Conservation (phyloP, 2,329 filamentous ascomycete genomes). For the Xylariaceae sp. region DNA sequence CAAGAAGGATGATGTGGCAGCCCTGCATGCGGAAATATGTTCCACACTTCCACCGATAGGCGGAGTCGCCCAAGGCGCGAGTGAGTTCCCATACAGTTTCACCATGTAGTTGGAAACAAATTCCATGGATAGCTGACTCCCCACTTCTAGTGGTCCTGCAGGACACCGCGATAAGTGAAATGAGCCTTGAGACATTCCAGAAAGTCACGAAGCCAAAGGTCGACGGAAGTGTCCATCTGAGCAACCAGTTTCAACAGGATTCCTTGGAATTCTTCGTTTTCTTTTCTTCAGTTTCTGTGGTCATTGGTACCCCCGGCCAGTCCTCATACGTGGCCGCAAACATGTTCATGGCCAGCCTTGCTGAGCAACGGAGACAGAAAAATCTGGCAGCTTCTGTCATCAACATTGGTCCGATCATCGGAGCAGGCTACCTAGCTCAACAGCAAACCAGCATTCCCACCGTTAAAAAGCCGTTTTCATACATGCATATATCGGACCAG, state of each 20-base stretch:
- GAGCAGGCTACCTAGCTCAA: conserved; percentile 5
- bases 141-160: conserved; percentile 37
- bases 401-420: conserved; percentile 6
- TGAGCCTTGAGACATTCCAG: conserved; percentile 20
- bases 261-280: conserved; percentile 18
- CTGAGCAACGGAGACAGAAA: conserved; percentile 2
- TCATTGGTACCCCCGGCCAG: conserved; percentile 5
- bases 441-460: background rate
- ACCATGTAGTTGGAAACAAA: too few species aligned
- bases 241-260: conserved; percentile 21
- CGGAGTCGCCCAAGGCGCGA: conserved; percentile 36
- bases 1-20: conserved; percentile 9
- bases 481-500: conserved; percentile 18
- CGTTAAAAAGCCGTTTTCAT: background rate
- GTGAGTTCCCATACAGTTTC: too few species aligned
- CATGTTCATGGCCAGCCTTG: conserved; percentile 5
- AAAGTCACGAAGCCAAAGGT: conserved; percentile 29
- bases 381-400: conserved; percentile 6
- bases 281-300: conserved; percentile 2
- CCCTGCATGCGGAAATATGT: conserved; percentile 7
- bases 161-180: conserved; percentile 26
- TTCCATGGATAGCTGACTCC: too few species aligned
- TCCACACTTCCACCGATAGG: conserved; percentile 29
- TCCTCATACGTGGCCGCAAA: conserved; percentile 9
- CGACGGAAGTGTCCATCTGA: conserved; percentile 24